Conservation (phyloP, 1,284 basidiomycete species). For the Xerocomus cyaneibrunnescens region DNA sequence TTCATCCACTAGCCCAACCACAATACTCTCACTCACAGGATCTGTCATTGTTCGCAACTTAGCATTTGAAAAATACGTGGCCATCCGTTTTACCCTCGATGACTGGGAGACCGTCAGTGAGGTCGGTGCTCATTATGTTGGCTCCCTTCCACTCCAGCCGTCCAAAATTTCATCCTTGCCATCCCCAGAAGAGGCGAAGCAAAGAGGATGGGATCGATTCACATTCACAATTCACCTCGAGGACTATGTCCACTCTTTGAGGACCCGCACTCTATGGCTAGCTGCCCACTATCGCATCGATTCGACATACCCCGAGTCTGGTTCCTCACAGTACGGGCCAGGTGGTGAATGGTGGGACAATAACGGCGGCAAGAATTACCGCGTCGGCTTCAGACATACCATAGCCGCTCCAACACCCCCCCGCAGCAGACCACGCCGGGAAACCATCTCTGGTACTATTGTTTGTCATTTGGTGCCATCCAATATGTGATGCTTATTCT, state of each 20-base stretch:
- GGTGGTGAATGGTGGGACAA: slow-evolving; percentile 85
- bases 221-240: slow-evolving; percentile 68
- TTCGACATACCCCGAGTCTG: slow-evolving; percentile 35
- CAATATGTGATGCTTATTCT: slow-evolving; percentile 4
- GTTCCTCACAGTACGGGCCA: slow-evolving; percentile 45
- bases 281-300: slow-evolving; percentile 56
- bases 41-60: slow-evolving; percentile 81
- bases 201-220: slow-evolving; percentile 56
- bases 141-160: slow-evolving; percentile 49
- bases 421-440: slow-evolving; percentile 14
- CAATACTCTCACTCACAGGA: slow-evolving; percentile 50
- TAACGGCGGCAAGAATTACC: slow-evolving; percentile 79
- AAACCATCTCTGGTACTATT: slow-evolving; percentile 23
- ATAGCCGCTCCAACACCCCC: background rate
- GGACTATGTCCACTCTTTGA: slow-evolving; percentile 69
- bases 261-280: slow-evolving; percentile 63
- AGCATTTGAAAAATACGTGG: slow-evolving; percentile 85
- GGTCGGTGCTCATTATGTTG: slow-evolving; percentile 67
- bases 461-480: background rate
- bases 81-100: slow-evolving; percentile 89
- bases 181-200: slow-evolving; percentile 29
- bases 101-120: slow-evolving; percentile 93
- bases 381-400: slow-evolving; percentile 54
- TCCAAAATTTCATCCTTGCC: slow-evolving; percentile 36
- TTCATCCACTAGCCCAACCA: slow-evolving; percentile 18